phyloP scores from a whole-genome alignment of 495 filamentous ascomycete species.

The Monascus purpureus region DNA sequence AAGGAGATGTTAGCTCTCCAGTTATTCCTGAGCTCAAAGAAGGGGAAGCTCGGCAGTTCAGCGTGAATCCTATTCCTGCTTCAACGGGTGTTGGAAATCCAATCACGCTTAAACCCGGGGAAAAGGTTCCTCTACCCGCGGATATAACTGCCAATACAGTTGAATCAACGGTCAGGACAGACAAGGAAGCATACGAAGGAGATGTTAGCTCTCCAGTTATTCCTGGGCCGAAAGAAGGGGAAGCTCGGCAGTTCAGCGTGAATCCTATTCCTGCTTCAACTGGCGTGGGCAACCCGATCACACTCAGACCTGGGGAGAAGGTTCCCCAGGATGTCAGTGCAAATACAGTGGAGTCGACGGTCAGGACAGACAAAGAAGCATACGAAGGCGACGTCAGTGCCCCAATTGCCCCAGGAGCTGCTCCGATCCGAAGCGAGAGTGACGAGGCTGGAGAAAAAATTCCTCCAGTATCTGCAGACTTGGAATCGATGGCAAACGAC shows the following conservation, averaged over 20 bases:
- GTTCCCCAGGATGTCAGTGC: constrained; percentile 47
- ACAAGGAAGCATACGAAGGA: constrained; percentile 74
- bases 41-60: constrained; percentile 23
- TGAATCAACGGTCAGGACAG: constrained; percentile 50
- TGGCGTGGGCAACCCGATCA: constrained; percentile 67
- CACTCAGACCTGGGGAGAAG: constrained; percentile 61
- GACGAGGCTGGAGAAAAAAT: not conserved
- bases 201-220: no score
- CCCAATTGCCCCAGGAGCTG: constrained; percentile 27
- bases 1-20: constrained; percentile 32
- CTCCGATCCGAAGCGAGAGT: constrained; percentile 5
- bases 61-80: constrained; percentile 57
- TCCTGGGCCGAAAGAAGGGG: no score
- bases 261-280: constrained; percentile 58
- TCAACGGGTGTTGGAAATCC: constrained; percentile 68
- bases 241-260: constrained; percentile 37
- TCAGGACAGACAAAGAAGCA: constrained; percentile 66
- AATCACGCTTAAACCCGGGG: constrained; percentile 62
- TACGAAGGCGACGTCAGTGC: constrained; percentile 62
- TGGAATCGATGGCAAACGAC: constrained; percentile 5
- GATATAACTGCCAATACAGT: constrained; percentile 33
- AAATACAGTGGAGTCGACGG: constrained; percentile 40
- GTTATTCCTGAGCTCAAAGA: not conserved
- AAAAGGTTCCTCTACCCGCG: constrained; percentile 55
- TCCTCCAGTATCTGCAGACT: not conserved